These are phyloP conservation scores for Penicillium concentricum DNA, from an alignment of 2,329 filamentous ascomycete species.

Conservation along the genomic window DNA sequence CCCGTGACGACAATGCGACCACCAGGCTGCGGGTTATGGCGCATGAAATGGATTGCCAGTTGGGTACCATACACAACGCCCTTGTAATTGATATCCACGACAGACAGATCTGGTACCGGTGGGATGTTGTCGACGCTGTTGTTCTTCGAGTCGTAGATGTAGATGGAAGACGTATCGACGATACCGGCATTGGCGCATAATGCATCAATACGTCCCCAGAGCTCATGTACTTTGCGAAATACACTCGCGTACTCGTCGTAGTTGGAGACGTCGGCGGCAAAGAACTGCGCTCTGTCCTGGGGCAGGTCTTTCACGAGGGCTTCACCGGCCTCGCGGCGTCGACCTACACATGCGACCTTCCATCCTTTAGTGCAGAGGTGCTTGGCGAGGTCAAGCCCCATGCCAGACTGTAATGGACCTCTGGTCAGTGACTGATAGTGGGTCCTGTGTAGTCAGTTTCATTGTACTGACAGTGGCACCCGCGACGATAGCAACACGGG, in stretches of 20 bases:
- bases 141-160: conserved; percentile 39
- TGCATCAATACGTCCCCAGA: conserved; percentile 50
- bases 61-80: conserved; percentile 52
- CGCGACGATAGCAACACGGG: conserved; percentile 41
- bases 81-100: conserved; percentile 54
- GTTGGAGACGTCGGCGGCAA: conserved; percentile 46
- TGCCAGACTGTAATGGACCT: conserved; percentile 43
- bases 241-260: conserved; percentile 47
- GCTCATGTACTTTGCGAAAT: conserved; percentile 46
- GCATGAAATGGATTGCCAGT: conserved; percentile 55
- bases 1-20: conserved; percentile 49
- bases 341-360: conserved; percentile 38
- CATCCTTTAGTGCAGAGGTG: conserved; percentile 38
- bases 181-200: conserved; percentile 54
- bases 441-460: neutral
- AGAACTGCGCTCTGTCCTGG: conserved; percentile 42
- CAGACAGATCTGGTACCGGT: conserved; percentile 45
- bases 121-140: conserved; percentile 38
- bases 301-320: conserved; percentile 34
- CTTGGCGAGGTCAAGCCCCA: conserved; percentile 45
- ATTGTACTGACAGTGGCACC: conserved; percentile 41
- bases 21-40: conserved; percentile 46
- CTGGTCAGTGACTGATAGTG: neutral
- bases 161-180: conserved; percentile 48
- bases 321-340: conserved; percentile 34